A percentile compares a stretch with the other conserved stretches of the same genome.
These are phyloP conservation scores for Metahyphopichia silvanorum DNA, from an alignment of 805 yeast genomes.

Conservation along the genomic window DNA sequence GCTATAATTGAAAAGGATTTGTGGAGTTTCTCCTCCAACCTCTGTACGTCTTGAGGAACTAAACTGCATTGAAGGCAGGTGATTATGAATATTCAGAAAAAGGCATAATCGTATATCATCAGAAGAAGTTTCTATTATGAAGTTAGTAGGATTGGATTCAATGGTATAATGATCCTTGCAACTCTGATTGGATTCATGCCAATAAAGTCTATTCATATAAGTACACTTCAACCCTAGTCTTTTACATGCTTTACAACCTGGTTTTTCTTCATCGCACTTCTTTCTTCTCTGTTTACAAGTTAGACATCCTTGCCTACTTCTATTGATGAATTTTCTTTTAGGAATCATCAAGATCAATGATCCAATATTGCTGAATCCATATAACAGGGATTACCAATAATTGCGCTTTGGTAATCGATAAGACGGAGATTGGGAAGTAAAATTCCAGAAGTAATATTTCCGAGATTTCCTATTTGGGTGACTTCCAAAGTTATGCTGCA, in stretches of 20 bases:
- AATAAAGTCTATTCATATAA: constrained; percentile 11
- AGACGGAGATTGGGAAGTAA: too few relatives aligned
- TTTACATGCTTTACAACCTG: constrained; percentile 13
- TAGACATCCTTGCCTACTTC: constrained; percentile 17
- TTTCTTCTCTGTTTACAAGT: constrained; percentile 12
- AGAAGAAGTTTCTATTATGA: neutral
- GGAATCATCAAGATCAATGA: too few relatives aligned
- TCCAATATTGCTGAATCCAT: too few relatives aligned
- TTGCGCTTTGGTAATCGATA: too few relatives aligned
- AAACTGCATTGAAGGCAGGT: constrained; percentile 7
- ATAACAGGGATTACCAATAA: too few relatives aligned
- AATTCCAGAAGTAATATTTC: neutral
- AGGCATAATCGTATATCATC: constrained; percentile 5
- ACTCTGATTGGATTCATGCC: constrained; percentile 14
- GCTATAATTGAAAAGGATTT: too few relatives aligned
- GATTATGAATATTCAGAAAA: constrained; percentile 9
- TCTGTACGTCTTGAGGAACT: constrained; percentile 15
- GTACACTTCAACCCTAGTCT: constrained; percentile 13
- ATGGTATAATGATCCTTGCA: neutral
- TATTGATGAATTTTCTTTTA: constrained; percentile 1
- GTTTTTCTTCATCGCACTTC: constrained; percentile 11
- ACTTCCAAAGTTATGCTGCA: neutral
- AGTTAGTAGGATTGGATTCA: neutral
- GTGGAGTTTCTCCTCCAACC: too few relatives aligned
- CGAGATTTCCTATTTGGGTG: neutral